Evolutionary conservation across 2,329 filamentous ascomycete genomes (phyloP).

Genomic region (Cryphonectria japonica): DNA sequence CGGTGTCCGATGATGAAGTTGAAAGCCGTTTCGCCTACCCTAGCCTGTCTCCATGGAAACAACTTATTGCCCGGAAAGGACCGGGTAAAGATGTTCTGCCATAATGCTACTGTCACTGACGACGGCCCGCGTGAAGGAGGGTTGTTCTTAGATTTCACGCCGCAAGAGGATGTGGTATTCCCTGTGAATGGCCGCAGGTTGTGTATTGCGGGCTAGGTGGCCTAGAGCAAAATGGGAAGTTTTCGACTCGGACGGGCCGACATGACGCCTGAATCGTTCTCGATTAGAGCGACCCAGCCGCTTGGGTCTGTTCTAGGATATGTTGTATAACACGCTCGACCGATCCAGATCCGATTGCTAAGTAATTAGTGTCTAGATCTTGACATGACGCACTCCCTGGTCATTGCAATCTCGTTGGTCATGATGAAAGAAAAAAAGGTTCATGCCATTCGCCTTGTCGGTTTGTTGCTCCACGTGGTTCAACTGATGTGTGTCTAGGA

Average conservation of each 20-base stretch:
- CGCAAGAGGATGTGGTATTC: neutral
- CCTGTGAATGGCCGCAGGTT: neutral
- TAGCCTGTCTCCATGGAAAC: neutral
- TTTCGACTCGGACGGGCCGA: neutral
- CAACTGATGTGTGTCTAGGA: neutral
- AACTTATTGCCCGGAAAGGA: neutral
- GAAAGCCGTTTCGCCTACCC: neutral
- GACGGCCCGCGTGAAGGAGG: neutral
- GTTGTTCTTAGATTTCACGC: neutral
- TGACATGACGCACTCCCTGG: neutral
- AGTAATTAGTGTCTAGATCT: neutral
- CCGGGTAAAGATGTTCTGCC: neutral
- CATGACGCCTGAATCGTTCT: neutral
- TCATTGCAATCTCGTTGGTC: constrained; percentile 4
- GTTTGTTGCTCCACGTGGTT: neutral
- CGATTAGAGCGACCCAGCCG: neutral
- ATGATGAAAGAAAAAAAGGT: neutral
- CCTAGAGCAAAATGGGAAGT: neutral
- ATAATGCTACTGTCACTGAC: neutral
- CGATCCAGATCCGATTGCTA: neutral
- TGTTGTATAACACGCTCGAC: neutral
- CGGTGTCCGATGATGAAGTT: neutral
- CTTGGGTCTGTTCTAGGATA: neutral
- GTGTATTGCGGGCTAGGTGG: neutral
- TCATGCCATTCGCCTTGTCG: neutral